Base-by-base conservation (phyloP, 2,329 filamentous ascomycete species). In the Phaeosphaeria sp. region DNA sequence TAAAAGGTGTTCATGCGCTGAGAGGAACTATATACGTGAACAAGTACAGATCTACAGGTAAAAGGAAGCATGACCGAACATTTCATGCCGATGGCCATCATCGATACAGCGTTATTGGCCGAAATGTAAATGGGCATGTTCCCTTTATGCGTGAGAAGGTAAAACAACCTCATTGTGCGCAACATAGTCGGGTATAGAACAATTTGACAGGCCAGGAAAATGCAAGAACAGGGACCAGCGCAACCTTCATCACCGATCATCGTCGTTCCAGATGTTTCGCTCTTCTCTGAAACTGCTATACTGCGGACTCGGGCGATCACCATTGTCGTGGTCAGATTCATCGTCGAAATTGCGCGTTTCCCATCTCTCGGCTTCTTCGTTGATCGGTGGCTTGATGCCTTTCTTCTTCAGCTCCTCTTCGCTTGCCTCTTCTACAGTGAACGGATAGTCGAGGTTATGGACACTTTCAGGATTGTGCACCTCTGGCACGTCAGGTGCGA, bases 401-500 rank as follows among this genome's bases (percentile, higher is more conserved):
- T 72, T 65, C 39, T 71, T 66, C 9, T 61, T 60, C n/a, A 74
- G 66, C 11, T 73, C 73, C 23, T 79, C 75, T 21, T 76, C 74
- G 22, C 59, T 60, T 20, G 64, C 60, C 42, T 76, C 76, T 13
- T 80, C 77, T 5, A 81, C 73, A 0, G 69, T 71, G 55, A 82
- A 81, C 0, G 81, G 76, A n/a, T 73, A 74, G 50, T 78, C 72
- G 1, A 83, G 72, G 30, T 80, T 81, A 65, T 83, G 81, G 21
- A 71, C 72, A 7, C 69, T 63, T 50, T 82, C 80, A 1, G 77
- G 72, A 48, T 81, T 76, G 44, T 80, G 76, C 11, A 76, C 70
- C 54, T 81, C 77, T 1, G 78, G 71, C 1, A 76, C 65, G 53
- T 84, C 81, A 3, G 80, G 84, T 51, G 85, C 82, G 66, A 83